Evolutionary conservation across 2,329 filamentous ascomycete genomes (phyloP), one percentile per base, ranked within the genome.

Genomic region (Chaetomiaceae sp.): DNA sequence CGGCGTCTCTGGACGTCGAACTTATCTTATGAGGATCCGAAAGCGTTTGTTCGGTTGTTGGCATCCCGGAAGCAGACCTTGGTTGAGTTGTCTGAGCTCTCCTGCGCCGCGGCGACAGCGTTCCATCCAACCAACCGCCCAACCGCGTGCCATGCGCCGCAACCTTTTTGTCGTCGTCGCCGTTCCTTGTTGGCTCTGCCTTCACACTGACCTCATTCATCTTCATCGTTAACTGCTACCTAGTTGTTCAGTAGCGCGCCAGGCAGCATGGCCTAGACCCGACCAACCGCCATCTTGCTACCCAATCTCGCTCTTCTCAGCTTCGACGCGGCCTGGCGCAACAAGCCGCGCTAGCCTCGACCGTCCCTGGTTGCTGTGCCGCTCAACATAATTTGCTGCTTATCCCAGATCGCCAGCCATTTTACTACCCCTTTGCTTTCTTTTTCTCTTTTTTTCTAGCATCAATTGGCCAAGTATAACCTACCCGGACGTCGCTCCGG

Each of bases 261-360:
- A 31, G 9, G 14, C 8, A 31, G 27, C 27, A 31, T 31, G 27
- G 9, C 27, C 9, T 6, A 31, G 27, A 12, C 27, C 27, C 27
- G 27, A 9, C 27, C 27, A 31, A 11, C 27, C 9, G 27, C 27
- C 4, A 31, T 31, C 9, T 12, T 6, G 9, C 14, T 6, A 11
- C 27, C 27, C 27, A 31, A 31, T 31, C 27, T 31, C 27, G 27
- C 27, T 31, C 27, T 31, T 12, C 4, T 31, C 36, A 27, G 29
- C 20, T 42, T 20, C 4, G 39, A n/a, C n/a, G 39, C 39, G 20
- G 14, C 27, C 27, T 31, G 27, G n/a, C n/a, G n/a, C n/a, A n/a
- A n/a, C n/a, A n/a, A n/a, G 17, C 23, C 11, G 47, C 47, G 37
- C 47, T 49, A 49, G 47, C 40, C 47, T 42, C 47, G 4, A 6